A percentile compares a stretch with the other conserved stretches of the same genome.
These are phyloP conservation scores for Neckera pumila DNA, from an alignment of 225 moss, liverwort and hornwort genomes.

Conservation along the genomic window DNA sequence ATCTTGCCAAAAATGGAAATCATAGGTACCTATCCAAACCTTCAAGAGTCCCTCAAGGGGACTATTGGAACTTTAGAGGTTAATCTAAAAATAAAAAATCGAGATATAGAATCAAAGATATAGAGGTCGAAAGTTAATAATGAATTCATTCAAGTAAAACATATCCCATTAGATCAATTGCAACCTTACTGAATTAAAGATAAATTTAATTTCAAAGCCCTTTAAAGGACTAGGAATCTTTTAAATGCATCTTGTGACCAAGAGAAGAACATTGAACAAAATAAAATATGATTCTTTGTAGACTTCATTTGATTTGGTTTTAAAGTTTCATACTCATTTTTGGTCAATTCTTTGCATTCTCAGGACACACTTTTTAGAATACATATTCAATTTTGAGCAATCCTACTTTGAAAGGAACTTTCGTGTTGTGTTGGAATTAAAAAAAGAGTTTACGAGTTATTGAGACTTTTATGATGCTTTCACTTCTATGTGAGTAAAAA, in stretches of 20 bases:
- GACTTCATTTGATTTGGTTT: neutral
- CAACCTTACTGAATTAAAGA: neutral
- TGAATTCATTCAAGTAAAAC: neutral
- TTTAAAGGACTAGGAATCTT: fast-evolving
- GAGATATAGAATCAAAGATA: neutral
- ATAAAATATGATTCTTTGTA: neutral
- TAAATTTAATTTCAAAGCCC: neutral
- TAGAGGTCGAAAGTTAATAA: fast-evolving
- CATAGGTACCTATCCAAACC: fast-evolving
- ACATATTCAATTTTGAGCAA: neutral
- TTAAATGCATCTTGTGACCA: neutral
- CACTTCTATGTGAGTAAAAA: fast-evolving
- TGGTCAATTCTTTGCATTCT: too few species aligned
- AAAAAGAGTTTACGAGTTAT: too few species aligned
- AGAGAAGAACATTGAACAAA: neutral
- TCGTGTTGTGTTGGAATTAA: too few species aligned
- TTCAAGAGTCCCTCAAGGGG: fast-evolving
- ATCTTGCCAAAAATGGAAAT: neutral
- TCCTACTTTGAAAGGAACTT: neutral
- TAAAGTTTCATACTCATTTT: neutral
- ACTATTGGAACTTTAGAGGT: neutral
- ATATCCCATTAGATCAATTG: neutral
- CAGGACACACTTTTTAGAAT: neutral
- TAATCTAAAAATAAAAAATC: neutral
- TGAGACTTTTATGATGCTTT: too few species aligned